Evolutionary conservation across 208 protist species (phyloP), one percentile per base, ranked within the genome.

Genomic region (Trypanosomatidae sp.): DNA sequence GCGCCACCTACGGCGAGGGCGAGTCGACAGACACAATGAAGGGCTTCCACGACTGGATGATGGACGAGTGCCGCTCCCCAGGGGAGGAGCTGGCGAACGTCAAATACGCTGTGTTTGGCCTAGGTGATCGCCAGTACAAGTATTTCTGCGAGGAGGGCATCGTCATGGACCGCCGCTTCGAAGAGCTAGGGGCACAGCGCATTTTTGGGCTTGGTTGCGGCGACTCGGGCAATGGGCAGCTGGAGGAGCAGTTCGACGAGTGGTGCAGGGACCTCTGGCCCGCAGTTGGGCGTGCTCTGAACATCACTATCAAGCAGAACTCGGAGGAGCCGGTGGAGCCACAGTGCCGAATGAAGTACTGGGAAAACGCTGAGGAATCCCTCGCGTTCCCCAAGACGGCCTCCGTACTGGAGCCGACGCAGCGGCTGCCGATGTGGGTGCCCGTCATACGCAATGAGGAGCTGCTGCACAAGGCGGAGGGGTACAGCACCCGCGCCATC

Each of bases 11-110:
- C 76, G 96, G 93, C 60, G 95, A 98, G 67, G 94, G 94, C 13
- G 93, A 98, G 76, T 88, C 90, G 30, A 97, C 96, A 0, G 94
- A 98, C 80, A 92, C 91, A 41, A 96, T 93, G 87, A 89, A 94
- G 68, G 76, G 74, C 72, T 97, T 98, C 69, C 90, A 94, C 50
- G 84, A 96, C 68, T 95, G 85, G 80, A 73, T 98, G 39, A 83
- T 94, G 81, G 86, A 96, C 56, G 86, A 94, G 13, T 66, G 69
- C 58, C 87, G 87, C 62, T 43, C 60, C 2, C 66, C 71, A 1
- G 85, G 78, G 0, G 91, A 90, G 82, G 88, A 91, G 83, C 82
- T 98, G 10, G 62, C 46, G 13, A 70, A 79, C 17, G 78, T 98
- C 13, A 85, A 92, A 78, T 98, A 95, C 87, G 82, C 90, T 58